Evolutionary conservation across 768 basidiomycete genomes (phyloP).

Genomic region (Russula vinacea): DNA sequence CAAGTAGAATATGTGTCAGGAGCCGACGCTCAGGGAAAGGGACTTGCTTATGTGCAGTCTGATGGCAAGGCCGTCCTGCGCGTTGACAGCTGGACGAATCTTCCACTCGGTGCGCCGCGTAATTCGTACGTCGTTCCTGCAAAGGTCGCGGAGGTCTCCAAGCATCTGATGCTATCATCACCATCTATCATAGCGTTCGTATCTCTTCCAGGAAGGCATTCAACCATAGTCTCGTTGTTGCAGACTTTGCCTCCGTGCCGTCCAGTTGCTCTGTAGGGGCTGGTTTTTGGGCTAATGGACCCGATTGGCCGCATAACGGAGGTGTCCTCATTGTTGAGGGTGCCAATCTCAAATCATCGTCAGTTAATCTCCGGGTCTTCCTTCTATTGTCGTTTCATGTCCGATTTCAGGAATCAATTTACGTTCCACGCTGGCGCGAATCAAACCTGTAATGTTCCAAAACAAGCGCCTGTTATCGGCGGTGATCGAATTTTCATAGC

Average conservation of each 20-base stretch:
- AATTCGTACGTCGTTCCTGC: conserved; percentile 18
- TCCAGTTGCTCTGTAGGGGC: conserved; percentile 1
- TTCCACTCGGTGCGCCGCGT: conserved; percentile 4
- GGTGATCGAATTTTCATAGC: neutral
- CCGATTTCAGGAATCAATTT: conserved; percentile 15
- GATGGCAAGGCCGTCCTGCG: neutral
- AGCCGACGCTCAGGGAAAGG: neutral
- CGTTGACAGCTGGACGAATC: conserved; percentile 10
- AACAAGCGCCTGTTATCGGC: neutral
- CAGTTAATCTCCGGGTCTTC: neutral
- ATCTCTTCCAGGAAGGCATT: neutral
- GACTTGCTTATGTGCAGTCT: neutral
- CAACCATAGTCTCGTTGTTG: neutral
- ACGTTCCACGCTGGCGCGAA: conserved; percentile 11
- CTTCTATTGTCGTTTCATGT: neutral
- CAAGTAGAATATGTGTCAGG: neutral
- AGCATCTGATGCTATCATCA: neutral
- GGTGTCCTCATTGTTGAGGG: conserved; percentile 40
- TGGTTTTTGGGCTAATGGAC: neutral
- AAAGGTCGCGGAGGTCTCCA: no score
- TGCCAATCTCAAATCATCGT: neutral
- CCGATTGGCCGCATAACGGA: neutral
- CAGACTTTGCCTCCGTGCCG: conserved; percentile 20
- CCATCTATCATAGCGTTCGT: neutral
- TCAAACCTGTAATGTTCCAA: neutral